Percentiles rank a stretch among this genome's conserved stretches.
These are phyloP conservation scores for Mycena haematopus DNA, from an alignment of 768 basidiomycete genomes.

Conservation along the genomic window DNA sequence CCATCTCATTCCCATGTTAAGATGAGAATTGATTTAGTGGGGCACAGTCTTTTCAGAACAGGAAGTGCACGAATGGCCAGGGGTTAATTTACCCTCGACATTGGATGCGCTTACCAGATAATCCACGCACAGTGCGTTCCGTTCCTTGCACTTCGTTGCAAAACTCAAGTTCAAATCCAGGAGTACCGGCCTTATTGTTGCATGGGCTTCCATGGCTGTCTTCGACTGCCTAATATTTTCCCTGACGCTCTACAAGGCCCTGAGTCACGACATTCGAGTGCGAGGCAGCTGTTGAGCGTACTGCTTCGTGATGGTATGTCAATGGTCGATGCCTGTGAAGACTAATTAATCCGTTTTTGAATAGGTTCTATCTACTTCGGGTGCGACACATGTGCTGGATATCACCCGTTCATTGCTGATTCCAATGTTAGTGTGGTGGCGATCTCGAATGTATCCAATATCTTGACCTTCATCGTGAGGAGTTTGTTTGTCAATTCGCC, in stretches of 20 bases:
- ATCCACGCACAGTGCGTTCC: slow-evolving; percentile 8
- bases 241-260: slow-evolving; percentile 18
- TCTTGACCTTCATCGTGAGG: slow-evolving; percentile 21
- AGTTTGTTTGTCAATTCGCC: background rate
- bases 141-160: background rate
- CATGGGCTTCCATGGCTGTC: slow-evolving; percentile 11
- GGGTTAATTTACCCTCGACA: background rate
- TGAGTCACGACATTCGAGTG: background rate
- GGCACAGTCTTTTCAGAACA: background rate
- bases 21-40: slow-evolving; percentile 10
- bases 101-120: slow-evolving; percentile 17
- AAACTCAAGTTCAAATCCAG: background rate
- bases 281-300: background rate
- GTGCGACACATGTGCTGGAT: background rate
- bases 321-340: background rate
- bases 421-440: slow-evolving; percentile 11
- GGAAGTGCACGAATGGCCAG: background rate
- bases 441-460: slow-evolving; percentile 17
- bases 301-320: slow-evolving; percentile 23
- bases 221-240: slow-evolving; percentile 26
- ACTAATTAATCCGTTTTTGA: background rate
- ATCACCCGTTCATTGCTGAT: background rate
- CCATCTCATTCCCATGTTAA: background rate
- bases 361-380: slow-evolving; percentile 24
- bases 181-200: slow-evolving; percentile 3